Evolutionary conservation across 2,329 filamentous ascomycete species (phyloP).

Genomic region (Tolypocladium tundrense): DNA sequence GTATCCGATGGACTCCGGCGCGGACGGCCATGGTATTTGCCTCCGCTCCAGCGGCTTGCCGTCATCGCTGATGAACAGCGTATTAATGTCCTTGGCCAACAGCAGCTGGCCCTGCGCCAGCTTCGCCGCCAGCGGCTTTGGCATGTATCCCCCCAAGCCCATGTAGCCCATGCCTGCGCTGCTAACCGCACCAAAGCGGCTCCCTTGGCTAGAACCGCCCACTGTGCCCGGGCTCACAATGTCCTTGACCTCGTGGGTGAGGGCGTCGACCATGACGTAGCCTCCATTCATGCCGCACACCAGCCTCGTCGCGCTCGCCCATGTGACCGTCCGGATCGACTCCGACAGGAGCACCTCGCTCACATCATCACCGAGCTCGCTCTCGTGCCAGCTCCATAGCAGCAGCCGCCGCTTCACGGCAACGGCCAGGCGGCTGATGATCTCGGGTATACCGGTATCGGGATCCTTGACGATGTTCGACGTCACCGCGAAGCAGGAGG

Average conservation of each 20-base stretch:
- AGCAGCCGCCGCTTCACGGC: conserved; percentile 85
- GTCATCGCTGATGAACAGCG: conserved; percentile 76
- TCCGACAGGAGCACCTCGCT: conserved; percentile 72
- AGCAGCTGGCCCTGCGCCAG: conserved; percentile 76
- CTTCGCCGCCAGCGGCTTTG: conserved; percentile 77
- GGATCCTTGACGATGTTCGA: conserved; percentile 91
- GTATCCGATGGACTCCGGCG: conserved; percentile 87
- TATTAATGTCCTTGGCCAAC: conserved; percentile 96
- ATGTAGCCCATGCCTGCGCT: conserved; percentile 93
- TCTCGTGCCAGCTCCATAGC: conserved; percentile 93
- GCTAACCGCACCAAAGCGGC: conserved; percentile 72
- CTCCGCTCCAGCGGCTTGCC: conserved; percentile 74
- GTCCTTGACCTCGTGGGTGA: conserved; percentile 63
- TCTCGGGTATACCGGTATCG: conserved; percentile 78
- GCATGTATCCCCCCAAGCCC: conserved; percentile 83
- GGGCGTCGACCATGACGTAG: conserved; percentile 80
- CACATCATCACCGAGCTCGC: conserved; percentile 67
- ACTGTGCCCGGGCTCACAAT: conserved; percentile 68
- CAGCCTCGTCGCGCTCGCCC: conserved; percentile 78
- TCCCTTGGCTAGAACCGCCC: conserved; percentile 52
- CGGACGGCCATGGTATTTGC: conserved; percentile 84
- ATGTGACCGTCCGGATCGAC: conserved; percentile 79
- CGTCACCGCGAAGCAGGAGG: conserved; percentile 82
- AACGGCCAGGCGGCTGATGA: conserved; percentile 84
- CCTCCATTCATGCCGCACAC: conserved; percentile 86